Evolutionary conservation across 179 eudicot genomes (phyloP), one percentile per base, ranked within the genome.

Genomic region (Pouteria campechiana): DNA sequence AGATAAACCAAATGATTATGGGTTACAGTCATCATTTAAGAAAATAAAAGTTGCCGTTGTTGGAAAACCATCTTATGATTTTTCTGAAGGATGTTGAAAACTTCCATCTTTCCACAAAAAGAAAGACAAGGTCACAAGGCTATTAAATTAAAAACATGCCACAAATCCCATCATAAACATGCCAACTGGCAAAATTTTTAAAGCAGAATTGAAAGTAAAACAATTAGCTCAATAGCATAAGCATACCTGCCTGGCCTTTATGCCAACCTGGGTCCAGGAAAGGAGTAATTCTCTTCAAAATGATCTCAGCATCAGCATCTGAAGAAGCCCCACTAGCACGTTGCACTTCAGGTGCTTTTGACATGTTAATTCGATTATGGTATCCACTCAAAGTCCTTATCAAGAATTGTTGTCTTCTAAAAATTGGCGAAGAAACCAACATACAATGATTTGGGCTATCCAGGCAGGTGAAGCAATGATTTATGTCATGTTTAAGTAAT

Each of bases 231-330:
- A 0, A n/a, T 11, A 4, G 24, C 17, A 36, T 36, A 44, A 54
- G 28, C 66, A 76, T 40, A 90, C 98, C 98, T 49, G 98, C 82
- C 64, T 90, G 98, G 63, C 98, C 98, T 61, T 86, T 82, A 52
- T 90, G 73, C 61, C 72, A 66, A 33, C 68, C 47, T 33, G 55
- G 64, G 41, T 79, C 84, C 34, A 90, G 87, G 17, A 61, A 14
- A 17, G 85, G 94, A 63, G 94, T 76, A 22, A 90, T 86, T 52
- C 75, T 60, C 60, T 70, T 81, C 58, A 90, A 54, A 50, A 81
- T 54, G 35, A 55, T 54, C 32, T 68, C 17, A 41, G 84, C 75
- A 48, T 86, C 94, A 49, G 55, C 83, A 49, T 86, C 95, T 21
- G 73, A 41, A 24, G 55, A 44, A 10, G 45, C 37, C 37, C 44